Base-by-base conservation (phyloP, 495 filamentous ascomycete species). In the Aeminium ludgeri region DNA sequence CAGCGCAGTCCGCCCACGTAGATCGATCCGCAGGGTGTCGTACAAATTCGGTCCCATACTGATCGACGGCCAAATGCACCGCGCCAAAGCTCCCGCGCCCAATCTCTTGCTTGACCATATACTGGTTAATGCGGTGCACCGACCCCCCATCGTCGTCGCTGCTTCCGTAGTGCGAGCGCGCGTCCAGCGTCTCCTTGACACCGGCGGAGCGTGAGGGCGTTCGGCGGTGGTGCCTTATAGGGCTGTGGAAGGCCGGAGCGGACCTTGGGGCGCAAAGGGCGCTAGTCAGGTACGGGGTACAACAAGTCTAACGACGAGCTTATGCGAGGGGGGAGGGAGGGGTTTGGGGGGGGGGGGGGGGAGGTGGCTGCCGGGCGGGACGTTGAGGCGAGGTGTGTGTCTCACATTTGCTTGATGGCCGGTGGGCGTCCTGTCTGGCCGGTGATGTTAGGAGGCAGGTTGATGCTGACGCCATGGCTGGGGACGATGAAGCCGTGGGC, bases 21-120 rank as follows among this genome's bases (percentile, higher is more conserved):
- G 20, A n/a, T n/a, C n/a, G n/a, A n/a, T n/a, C n/a, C n/a, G n/a
- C n/a, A n/a, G 41, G 59, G n/a, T 38, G 41, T 41, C 79, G 65
- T 68, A 94, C 87, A 74, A 78, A 96, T 83, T 96, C 83, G 36
- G 77, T 74, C 5, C 85, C 87, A 62, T 75, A 83, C 57, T 92
- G 87, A 55, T 97, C 89, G 8, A 76, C 74, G 11, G 85, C 89
- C 13, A 93, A 65, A 57, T 96, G 86, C 10, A 97, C 89, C 5
- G 89, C 81, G 7, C 91, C 89, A 58, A 89, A 97, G 0, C 89
- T 95, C 4, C 89, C 89, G 30, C 86, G 71, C 23, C 89, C 89
- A 37, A 97, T 96, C 65, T 97, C 89, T 46, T 95, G 81, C 60
- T 79, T 81, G 49, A 97, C 91, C 31, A 78, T 64, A 55, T 95